Base-by-base conservation (phyloP, 2,329 filamentous ascomycete species). In the Apiospora arundinis region DNA sequence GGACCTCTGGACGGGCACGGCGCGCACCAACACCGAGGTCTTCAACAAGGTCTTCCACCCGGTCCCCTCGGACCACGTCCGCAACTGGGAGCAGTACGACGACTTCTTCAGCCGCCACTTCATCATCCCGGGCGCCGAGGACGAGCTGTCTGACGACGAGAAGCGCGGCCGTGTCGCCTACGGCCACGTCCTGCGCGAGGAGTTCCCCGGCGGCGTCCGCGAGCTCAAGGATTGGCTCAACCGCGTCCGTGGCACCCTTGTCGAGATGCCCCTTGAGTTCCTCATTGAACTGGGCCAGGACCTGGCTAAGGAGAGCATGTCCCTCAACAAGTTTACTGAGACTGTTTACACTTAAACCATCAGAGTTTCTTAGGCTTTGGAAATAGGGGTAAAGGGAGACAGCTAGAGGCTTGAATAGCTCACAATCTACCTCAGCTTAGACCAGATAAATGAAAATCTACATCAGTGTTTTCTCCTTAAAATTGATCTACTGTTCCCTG, bases 261-360 rank as follows among this genome's bases (percentile, higher is more conserved):
- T 98, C 9, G 93, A 97, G 85, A 98, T 98, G 95, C 94, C 95
- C 40, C 85, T 98, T 76, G 86, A 94, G 75, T 98, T 98, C 84
- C 84, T 97, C 80, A 92, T 92, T 77, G 92, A 95, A 45, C 88
- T 90, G 11, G 68, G 69, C 42, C 89, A 94, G 77, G 95, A 98
- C 80, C 91, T 98, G 80, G 95, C 95, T 4, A 92, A 95, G 86
- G 90, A 94, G 76, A 94, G 95, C 0, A 77, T 97, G 77, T 87
- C 88, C 28, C 82, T 95, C 74, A 95, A 95, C 82, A 86, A 87
- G 37, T 81, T 94, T 76, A 95, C 93, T 1, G 89, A 93, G 77
- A 90, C 91, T 77, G 82, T 95, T 48, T 95, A 95, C 81, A 95
- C 92, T 5, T 87, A 71, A 21, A 48, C 32, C 78, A 18, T 32